Evolutionary conservation across 371 early-diverging fungal species (phyloP).

Genomic region (Blakeslea trispora): DNA sequence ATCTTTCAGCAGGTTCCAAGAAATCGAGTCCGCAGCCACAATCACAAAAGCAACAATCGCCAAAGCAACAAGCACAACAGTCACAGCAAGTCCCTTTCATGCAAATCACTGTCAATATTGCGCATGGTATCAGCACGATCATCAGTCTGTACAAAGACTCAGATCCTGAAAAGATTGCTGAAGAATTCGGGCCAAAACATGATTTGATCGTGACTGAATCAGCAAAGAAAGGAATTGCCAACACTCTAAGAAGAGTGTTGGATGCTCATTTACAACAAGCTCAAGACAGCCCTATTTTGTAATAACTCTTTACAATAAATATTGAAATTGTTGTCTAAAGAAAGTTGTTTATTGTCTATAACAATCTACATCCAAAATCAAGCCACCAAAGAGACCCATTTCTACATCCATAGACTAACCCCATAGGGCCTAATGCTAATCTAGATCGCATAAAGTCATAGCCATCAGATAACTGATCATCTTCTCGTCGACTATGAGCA

Average conservation of each 20-base stretch:
- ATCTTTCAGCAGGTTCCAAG: no score
- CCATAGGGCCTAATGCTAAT: conserved; percentile 43
- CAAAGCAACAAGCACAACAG: not conserved
- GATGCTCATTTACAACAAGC: not conserved
- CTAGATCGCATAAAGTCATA: conserved; percentile 44
- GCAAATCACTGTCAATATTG: conserved; percentile 31
- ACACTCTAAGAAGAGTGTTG: not conserved
- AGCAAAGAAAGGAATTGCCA: conserved; percentile 14
- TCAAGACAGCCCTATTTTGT: no score
- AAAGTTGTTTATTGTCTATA: no score
- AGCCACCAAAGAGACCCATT: conserved; percentile 48
- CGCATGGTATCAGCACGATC: conserved; percentile 32
- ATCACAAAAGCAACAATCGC: not conserved
- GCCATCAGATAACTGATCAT: conserved; percentile 49
- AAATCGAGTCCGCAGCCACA: no score
- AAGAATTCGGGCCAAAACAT: conserved; percentile 29
- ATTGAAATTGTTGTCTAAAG: no score
- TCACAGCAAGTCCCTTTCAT: conserved; percentile 13
- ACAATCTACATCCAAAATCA: conserved; percentile 38
- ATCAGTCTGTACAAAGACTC: conserved; percentile 26
- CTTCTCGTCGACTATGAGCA: conserved; percentile 21
- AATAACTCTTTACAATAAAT: not conserved
- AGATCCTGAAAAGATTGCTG: conserved; percentile 24
- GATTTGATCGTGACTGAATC: conserved; percentile 16
- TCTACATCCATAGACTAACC: conserved; percentile 42